Percentiles rank a stretch among this genome's conserved stretches.
Evolutionary conservation across 2,329 filamentous ascomycete genomes (phyloP).

Genomic region (Neoarthrinium moseri): DNA sequence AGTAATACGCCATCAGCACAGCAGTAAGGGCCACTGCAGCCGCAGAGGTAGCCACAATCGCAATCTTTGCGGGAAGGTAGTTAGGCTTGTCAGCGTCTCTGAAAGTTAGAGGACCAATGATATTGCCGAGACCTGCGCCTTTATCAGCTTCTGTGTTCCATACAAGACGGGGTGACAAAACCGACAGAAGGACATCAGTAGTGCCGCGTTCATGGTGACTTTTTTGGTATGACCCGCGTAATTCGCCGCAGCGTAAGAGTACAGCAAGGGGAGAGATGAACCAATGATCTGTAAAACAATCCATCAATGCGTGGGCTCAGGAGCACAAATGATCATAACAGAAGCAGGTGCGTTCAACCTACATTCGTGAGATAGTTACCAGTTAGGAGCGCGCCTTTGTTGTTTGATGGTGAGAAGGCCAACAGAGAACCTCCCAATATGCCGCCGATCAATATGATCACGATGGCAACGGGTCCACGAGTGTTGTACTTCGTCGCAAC

Average conservation of each 20-base stretch:
- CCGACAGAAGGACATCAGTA: constrained; percentile 36
- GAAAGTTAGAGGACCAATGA: constrained; percentile 39
- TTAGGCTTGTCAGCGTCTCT: constrained; percentile 30
- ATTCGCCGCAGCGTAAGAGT: constrained; percentile 24
- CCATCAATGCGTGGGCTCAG: too few species aligned
- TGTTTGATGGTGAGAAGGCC: constrained; percentile 31
- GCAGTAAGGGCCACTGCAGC: constrained; percentile 40
- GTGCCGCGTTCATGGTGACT: constrained; percentile 48
- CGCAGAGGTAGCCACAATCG: constrained; percentile 39
- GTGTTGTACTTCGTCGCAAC: constrained; percentile 35
- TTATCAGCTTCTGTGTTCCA: not conserved
- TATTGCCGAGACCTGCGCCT: constrained; percentile 33
- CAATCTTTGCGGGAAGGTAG: constrained; percentile 41
- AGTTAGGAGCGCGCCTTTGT: constrained; percentile 38
- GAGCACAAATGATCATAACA: not conserved
- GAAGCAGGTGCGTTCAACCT: too few species aligned
- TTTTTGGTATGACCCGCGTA: constrained; percentile 53
- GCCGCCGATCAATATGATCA: constrained; percentile 41
- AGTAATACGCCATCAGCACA: constrained; percentile 48
- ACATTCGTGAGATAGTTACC: constrained; percentile 43
- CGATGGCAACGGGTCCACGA: constrained; percentile 37
- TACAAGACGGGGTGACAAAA: not conserved
- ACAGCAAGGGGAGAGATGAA: constrained; percentile 40
- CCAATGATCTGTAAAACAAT: constrained; percentile 32
- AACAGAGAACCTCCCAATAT: constrained; percentile 44